phyloP scores from a whole-genome alignment of 164 flowering plant species.

The Akebia trifoliata region DNA sequence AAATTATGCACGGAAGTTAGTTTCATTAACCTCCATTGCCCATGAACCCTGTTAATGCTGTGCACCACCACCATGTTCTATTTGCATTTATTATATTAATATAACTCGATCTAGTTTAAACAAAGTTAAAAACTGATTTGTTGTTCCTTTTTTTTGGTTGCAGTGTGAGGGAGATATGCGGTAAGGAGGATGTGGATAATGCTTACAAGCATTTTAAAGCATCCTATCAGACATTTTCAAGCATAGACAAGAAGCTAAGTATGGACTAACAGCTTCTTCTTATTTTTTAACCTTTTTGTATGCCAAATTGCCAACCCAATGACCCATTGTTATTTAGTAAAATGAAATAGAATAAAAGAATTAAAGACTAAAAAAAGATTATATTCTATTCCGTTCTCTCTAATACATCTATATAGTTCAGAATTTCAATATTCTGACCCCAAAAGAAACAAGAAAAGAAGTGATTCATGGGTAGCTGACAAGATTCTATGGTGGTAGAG shows the following conservation, averaged over 20 bases:
- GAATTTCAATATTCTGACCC: slow-evolving; percentile 5
- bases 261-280: slow-evolving; percentile 33
- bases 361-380: neutral
- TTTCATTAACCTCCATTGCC: too few species aligned
- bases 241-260: slow-evolving; percentile 66
- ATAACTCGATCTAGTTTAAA: too few species aligned
- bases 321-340: too few species aligned
- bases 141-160: slow-evolving; percentile 15
- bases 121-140: neutral
- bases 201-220: slow-evolving; percentile 91
- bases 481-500: slow-evolving; percentile 4
- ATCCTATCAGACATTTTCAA: slow-evolving; percentile 70
- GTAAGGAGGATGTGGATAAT: slow-evolving; percentile 78
- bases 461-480: slow-evolving; percentile 10
- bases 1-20: too few species aligned
- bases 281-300: neutral
- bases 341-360: neutral
- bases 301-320: too few species aligned
- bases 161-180: slow-evolving; percentile 89
- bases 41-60: too few species aligned
- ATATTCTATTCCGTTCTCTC: slow-evolving; percentile 17
- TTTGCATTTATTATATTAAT: too few species aligned
- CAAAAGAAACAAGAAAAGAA: slow-evolving; percentile 6
- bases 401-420: slow-evolving; percentile 14
- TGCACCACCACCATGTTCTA: too few species aligned